A percentile compares a stretch with the other conserved stretches of the same genome.
Conservation (phyloP, 306 rosid genomes). For the Cucumis cinereus region DNA sequence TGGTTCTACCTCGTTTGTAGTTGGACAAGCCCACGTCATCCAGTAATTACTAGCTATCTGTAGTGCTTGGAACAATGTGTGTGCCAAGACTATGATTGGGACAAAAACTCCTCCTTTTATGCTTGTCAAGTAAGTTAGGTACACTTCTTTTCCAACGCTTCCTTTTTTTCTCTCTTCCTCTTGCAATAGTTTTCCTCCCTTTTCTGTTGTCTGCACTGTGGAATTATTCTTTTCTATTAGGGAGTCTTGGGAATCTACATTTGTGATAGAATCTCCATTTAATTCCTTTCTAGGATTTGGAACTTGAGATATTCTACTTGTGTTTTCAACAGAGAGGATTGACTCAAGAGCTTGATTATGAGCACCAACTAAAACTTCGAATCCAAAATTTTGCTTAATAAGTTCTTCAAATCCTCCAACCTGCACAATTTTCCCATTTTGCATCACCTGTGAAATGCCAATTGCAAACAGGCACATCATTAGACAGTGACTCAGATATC, state of each 20-base stretch:
- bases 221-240: conserved; percentile 36
- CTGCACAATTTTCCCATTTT: conserved; percentile 75
- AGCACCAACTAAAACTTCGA: conserved; percentile 82
- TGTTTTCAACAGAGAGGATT: conserved; percentile 47
- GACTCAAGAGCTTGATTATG: conserved; percentile 79
- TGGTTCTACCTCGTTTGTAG: conserved; percentile 46
- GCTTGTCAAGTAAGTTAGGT: conserved; percentile 62
- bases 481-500: not conserved
- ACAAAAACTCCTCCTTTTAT: conserved; percentile 55
- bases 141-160: conserved; percentile 77
- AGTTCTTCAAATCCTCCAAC: conserved; percentile 75
- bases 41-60: conserved; percentile 88
- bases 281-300: conserved; percentile 30
- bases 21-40: conserved; percentile 97
- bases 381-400: conserved; percentile 68
- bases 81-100: conserved; percentile 83
- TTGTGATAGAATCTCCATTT: conserved; percentile 22
- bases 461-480: not conserved
- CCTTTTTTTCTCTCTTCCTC: conserved; percentile 91
- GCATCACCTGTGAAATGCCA: conserved; percentile 55
- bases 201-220: conserved; percentile 43
- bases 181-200: conserved; percentile 59
- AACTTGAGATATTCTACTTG: conserved; percentile 31
- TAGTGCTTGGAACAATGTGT: conserved; percentile 66
- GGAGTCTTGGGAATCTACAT: conserved; percentile 17